Conservation (phyloP, 78 protist genomes). For the Polysphondylium violaceum region DNA sequence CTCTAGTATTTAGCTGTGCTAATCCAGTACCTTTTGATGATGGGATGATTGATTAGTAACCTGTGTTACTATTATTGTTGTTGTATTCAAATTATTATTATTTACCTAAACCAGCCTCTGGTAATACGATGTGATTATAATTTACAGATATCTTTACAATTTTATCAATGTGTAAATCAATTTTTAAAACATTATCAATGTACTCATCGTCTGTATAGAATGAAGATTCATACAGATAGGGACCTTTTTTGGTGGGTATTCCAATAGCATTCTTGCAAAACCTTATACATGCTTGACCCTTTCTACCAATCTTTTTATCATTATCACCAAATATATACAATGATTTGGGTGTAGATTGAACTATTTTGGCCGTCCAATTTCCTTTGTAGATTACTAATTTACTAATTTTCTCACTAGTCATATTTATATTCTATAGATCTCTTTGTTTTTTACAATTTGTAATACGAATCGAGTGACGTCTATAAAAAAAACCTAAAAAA, state of each 20-base stretch:
- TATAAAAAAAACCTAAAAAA: no score
- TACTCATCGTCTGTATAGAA: not conserved
- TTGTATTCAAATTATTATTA: no score
- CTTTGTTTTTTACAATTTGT: no score
- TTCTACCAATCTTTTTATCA: not conserved
- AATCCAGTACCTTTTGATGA: not conserved
- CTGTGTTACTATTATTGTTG: no score
- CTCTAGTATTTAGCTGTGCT: not conserved
- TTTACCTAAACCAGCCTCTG: not conserved
- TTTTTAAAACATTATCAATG: not conserved
- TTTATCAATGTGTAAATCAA: not conserved
- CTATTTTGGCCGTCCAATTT: not conserved
- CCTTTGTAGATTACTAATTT: no score
- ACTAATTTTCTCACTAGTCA: no score
- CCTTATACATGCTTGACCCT: not conserved
- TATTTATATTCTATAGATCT: no score
- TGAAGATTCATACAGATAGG: not conserved
- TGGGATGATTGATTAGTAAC: no score
- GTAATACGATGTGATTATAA: not conserved
- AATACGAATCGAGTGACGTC: no score
- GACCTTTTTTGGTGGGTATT: not conserved
- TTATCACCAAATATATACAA: not conserved
- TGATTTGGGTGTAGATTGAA: not conserved
- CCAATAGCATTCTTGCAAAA: not conserved
- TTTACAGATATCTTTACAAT: not conserved